Percentiles rank a stretch among this genome's conserved stretches.
These are phyloP conservation scores for Kingdonia uniflora DNA, from an alignment of 164 flowering plant genomes.

Conservation along the genomic window DNA sequence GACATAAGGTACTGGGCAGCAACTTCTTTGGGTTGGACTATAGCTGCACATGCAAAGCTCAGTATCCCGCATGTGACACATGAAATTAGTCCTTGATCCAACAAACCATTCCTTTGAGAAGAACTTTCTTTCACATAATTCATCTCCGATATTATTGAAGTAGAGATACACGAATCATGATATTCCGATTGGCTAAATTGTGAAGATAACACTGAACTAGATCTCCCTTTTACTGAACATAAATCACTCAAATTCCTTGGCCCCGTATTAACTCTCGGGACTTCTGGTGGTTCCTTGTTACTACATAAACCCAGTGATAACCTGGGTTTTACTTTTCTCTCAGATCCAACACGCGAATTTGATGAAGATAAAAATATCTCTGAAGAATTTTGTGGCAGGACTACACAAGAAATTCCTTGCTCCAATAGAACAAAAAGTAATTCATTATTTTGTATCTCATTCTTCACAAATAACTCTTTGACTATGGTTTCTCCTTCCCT, in stretches of 20 bases:
- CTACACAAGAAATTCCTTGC: conserved; percentile 59
- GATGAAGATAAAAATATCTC: conserved; percentile 40
- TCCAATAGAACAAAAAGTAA: conserved; percentile 57
- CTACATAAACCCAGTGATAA: conserved; percentile 36
- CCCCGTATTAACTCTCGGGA: conserved; percentile 22
- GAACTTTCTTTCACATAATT: conserved; percentile 16
- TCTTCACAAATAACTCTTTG: conserved; percentile 70
- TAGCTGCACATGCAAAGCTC: conserved; percentile 21
- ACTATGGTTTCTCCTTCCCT: conserved; percentile 79
- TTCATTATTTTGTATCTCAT: conserved; percentile 55
- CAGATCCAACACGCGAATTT: conserved; percentile 39
- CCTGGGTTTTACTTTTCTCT: conserved; percentile 32
- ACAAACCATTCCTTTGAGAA: conserved; percentile 29
- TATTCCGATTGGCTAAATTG: conserved; percentile 14
- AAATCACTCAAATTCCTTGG: conserved; percentile 22
- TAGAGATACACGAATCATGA: conserved; percentile 10
- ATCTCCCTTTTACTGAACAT: conserved; percentile 34
- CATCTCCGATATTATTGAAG: conserved; percentile 12
- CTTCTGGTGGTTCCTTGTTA: conserved; percentile 30
- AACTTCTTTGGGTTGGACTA: not conserved
- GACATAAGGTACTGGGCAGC: not conserved
- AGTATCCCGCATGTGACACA: conserved; percentile 93
- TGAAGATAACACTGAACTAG: conserved; percentile 16
- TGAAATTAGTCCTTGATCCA: conserved; percentile 69
- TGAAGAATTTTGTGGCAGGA: conserved; percentile 58